Conservation (phyloP, 2,329 filamentous ascomycete species). For the Diaporthe sp. region DNA sequence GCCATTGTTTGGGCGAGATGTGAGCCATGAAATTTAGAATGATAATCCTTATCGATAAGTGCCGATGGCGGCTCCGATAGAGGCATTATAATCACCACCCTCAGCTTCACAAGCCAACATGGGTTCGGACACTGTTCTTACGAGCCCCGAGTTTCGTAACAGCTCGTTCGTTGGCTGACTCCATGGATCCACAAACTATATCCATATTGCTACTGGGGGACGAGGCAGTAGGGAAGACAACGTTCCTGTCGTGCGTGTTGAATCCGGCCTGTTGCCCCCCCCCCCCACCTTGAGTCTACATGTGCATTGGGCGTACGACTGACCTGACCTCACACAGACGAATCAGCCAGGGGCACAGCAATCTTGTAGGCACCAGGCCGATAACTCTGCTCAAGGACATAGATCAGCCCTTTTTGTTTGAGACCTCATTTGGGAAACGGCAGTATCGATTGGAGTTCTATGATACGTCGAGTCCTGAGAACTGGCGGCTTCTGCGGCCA, state of each 20-base stretch:
- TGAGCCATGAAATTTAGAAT: constrained; percentile 33
- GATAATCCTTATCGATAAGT: constrained; percentile 42
- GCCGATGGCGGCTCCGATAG: constrained; percentile 13
- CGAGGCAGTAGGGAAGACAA: constrained; percentile 70
- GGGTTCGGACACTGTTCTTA: neutral
- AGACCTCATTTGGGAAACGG: constrained; percentile 60
- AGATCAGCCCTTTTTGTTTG: constrained; percentile 72
- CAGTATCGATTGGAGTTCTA: constrained; percentile 69
- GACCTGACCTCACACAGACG: constrained; percentile 55
- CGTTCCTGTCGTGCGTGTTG: constrained; percentile 69
- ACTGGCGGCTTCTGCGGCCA: constrained; percentile 69
- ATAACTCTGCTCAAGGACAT: constrained; percentile 67
- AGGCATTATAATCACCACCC: neutral
- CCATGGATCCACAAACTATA: constrained; percentile 63
- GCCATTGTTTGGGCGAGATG: neutral
- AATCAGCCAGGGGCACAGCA: constrained; percentile 59
- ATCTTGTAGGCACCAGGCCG: constrained; percentile 47
- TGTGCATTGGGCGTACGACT: constrained; percentile 33
- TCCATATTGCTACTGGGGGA: constrained; percentile 72
- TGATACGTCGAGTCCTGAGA: constrained; percentile 70
- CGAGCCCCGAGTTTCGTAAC: neutral
- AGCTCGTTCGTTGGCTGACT: constrained; percentile 39
- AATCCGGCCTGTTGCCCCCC: constrained; percentile 36
- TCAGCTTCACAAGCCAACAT: neutral
- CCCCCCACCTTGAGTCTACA: constrained; percentile 7